Evolutionary conservation across 2,329 filamentous ascomycete species (phyloP), one percentile per base, ranked within the genome.

Genomic region (Verticillium longisporum): DNA sequence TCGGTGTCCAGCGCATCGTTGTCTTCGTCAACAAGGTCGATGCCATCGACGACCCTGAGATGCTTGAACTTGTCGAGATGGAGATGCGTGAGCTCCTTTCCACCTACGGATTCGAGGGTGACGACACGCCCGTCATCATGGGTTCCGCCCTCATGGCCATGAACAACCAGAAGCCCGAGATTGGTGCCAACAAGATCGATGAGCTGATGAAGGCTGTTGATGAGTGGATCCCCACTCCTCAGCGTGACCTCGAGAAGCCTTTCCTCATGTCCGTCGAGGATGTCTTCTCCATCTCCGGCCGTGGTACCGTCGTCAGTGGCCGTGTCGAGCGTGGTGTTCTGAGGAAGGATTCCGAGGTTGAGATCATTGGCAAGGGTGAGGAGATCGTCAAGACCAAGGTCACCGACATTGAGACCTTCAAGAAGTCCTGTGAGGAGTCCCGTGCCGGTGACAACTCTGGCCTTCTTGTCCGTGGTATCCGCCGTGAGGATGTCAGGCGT

Each of bases 21-120:
- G 96, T 99, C 70, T 99, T 99, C 77, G 95, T 99, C 79, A 99
- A 99, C 90, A 99, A 99, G 86, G 86, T 98, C 75, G 95, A 99
- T 77, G 91, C 92, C 67, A 87, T 99, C 65, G 94, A 98, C 70
- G 95, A 99, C 82, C 90, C 91, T 65, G 95, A 99, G 81, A 99
- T 99, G 95, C 86, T 99, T 87, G 95, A 99, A 82, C 91, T 99
- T 63, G 95, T 99, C 75, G 95, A 99, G 86, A 96, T 99, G 90
- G 95, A 99, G 83, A 99, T 99, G 95, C 92, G 95, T 73, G 95
- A 99, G 81, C 88, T 99, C 61, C 89, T 99, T 63, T 86, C 74
- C 72, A 89, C 88, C 70, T 99, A 99, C 78, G 93, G 92, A 65
- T 99, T 99, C 76, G 95, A 99, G 80, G 95, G 95, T 70, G 96